Conservation (phyloP, 805 yeast genomes). For the Suhomyces pyralidae region DNA sequence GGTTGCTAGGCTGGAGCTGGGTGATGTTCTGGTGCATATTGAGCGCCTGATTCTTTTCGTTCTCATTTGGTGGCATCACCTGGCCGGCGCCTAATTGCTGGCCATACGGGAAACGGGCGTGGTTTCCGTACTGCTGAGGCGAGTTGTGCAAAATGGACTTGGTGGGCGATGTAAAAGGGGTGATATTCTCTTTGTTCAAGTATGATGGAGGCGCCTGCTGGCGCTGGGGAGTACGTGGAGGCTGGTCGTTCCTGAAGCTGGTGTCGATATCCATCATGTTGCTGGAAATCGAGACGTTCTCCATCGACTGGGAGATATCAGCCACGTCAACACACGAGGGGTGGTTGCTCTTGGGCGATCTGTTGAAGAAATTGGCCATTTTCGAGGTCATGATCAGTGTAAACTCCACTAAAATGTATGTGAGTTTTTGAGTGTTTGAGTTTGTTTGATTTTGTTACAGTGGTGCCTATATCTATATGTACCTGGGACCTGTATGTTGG, state of each 20-base stretch:
- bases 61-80: not conserved
- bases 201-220: conserved; percentile 1
- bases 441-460: too few species aligned
- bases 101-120: conserved; percentile 5
- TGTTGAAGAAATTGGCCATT: conserved; percentile 16
- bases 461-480: not conserved
- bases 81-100: conserved; percentile 10
- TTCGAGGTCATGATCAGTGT: conserved; percentile 4
- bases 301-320: conserved; percentile 41
- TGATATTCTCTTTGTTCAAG: conserved; percentile 36
- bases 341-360: conserved; percentile 15
- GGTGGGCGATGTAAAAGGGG: conserved; percentile 34
- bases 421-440: not conserved
- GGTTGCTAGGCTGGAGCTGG: conserved; percentile 27
- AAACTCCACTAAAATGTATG: not conserved
- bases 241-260: conserved; percentile 15
- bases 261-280: conserved; percentile 42
- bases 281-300: conserved; percentile 37
- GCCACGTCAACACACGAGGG: conserved; percentile 24
- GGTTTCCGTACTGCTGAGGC: conserved; percentile 15
- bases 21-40: conserved; percentile 28
- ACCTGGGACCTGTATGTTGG: not conserved
- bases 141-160: conserved; percentile 35
- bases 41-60: conserved; percentile 6
- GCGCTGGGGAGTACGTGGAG: conserved; percentile 13